Evolutionary conservation across 176 grass and related monocot genomes (phyloP).

Genomic region (Bothriochloa decipiens): DNA sequence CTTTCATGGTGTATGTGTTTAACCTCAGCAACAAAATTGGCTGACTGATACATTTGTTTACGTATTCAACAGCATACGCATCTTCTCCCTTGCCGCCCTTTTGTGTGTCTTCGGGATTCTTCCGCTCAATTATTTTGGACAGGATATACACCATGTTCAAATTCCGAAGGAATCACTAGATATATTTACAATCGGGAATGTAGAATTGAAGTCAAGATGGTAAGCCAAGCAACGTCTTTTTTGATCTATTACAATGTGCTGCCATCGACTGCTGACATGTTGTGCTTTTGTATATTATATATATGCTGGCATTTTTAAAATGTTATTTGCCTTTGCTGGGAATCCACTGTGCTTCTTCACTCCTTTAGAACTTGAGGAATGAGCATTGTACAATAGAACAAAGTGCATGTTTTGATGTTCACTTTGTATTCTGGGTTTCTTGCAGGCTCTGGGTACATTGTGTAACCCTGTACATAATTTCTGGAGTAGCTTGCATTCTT

Average conservation of each 20-base stretch:
- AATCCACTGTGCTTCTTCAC: not conserved
- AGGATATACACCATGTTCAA: conserved; percentile 52
- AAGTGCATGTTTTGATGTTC: not conserved
- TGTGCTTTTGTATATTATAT: conserved; percentile 8
- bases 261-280: not conserved
- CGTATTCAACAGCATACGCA: conserved; percentile 67
- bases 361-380: conserved; percentile 19
- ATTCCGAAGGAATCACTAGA: conserved; percentile 74
- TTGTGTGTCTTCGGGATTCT: conserved; percentile 82
- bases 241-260: not conserved
- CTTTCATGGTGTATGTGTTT: not conserved
- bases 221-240: conserved; percentile 43
- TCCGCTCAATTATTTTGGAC: conserved; percentile 88
- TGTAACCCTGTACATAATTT: conserved; percentile 80
- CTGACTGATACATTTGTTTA: conserved; percentile 27
- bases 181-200: conserved; percentile 84
- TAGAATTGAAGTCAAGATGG: conserved; percentile 64
- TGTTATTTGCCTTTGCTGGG: conserved; percentile 19
- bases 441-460: conserved; percentile 98
- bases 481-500: conserved; percentile 82
- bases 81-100: conserved; percentile 85
- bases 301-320: not conserved
- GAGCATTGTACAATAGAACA: not conserved
- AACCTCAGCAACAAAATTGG: not conserved
- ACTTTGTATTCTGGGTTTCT: conserved; percentile 37